Conservation (phyloP, 164 flowering plant species). For the Annona squamosa region DNA sequence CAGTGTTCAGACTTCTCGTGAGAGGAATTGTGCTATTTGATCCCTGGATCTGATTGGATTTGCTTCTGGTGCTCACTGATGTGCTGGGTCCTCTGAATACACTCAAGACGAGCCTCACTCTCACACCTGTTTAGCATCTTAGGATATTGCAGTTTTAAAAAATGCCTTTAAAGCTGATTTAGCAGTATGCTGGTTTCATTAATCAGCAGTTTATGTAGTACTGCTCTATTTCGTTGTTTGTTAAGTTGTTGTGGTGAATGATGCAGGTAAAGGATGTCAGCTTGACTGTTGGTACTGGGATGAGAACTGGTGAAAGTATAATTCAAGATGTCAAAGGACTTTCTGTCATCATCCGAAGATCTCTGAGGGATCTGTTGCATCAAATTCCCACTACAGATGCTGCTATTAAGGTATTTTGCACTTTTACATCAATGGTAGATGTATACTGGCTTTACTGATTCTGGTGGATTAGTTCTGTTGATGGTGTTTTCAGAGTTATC, state of each 20-base stretch:
- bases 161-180: not conserved
- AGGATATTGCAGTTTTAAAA: not conserved
- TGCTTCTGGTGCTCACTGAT: too few species aligned
- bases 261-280: constrained; percentile 76
- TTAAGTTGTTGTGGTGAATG: not conserved
- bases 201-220: not conserved
- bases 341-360: constrained; percentile 67
- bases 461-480: not conserved
- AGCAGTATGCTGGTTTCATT: not conserved
- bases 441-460: not conserved
- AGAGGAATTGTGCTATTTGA: too few species aligned
- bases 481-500: not conserved
- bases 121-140: too few species aligned
- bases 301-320: constrained; percentile 67
- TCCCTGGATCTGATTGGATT: too few species aligned
- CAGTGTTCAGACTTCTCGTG: too few species aligned
- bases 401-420: constrained; percentile 49
- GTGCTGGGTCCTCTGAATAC: too few species aligned
- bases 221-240: not conserved
- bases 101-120: too few species aligned
- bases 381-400: constrained; percentile 67
- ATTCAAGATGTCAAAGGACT: constrained; percentile 84
- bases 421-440: not conserved
- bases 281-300: constrained; percentile 70
- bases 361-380: constrained; percentile 86